Evolutionary conservation across 2,329 filamentous ascomycete genomes (phyloP).

Genomic region (Scedosporium boydii): DNA sequence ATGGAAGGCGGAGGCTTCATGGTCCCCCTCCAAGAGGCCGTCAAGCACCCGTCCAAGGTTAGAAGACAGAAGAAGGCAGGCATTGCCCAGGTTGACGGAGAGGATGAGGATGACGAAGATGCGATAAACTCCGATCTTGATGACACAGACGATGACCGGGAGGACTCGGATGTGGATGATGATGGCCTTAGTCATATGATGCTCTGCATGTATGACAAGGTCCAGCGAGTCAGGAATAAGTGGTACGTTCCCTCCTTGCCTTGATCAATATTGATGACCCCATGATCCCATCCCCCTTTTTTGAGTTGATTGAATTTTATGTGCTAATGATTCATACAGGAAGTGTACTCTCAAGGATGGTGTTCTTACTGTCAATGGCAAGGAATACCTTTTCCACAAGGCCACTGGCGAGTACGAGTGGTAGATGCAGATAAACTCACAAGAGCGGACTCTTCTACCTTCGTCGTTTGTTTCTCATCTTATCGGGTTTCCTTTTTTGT

Average conservation of each 20-base stretch:
- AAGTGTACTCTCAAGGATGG: slow-evolving; percentile 98
- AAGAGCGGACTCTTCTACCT: neutral
- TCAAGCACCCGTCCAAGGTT: neutral
- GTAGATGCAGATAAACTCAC: slow-evolving; percentile 36
- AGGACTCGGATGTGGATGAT: slow-evolving; percentile 80
- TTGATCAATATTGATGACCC: no score
- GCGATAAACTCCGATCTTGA: slow-evolving; percentile 98
- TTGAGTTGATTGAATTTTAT: neutral
- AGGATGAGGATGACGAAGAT: slow-evolving; percentile 68
- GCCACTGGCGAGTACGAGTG: slow-evolving; percentile 96
- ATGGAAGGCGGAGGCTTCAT: slow-evolving; percentile 71
- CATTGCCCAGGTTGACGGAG: slow-evolving; percentile 38
- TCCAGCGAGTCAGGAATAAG: slow-evolving; percentile 98
- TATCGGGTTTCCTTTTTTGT: neutral
- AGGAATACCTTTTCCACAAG: slow-evolving; percentile 97
- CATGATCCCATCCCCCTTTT: neutral
- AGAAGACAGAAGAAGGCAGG: slow-evolving; percentile 23
- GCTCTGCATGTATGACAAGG: slow-evolving; percentile 99
- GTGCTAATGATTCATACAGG: slow-evolving; percentile 36
- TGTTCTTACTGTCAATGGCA: slow-evolving; percentile 83
- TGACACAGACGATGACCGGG: slow-evolving; percentile 77
- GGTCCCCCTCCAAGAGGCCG: slow-evolving; percentile 56
- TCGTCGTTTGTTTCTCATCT: neutral
- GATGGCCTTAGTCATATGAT: slow-evolving; percentile 82
- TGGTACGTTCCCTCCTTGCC: slow-evolving; percentile 42